Evolutionary conservation across 805 yeast species (phyloP).

Genomic region (Candida ulmi): DNA sequence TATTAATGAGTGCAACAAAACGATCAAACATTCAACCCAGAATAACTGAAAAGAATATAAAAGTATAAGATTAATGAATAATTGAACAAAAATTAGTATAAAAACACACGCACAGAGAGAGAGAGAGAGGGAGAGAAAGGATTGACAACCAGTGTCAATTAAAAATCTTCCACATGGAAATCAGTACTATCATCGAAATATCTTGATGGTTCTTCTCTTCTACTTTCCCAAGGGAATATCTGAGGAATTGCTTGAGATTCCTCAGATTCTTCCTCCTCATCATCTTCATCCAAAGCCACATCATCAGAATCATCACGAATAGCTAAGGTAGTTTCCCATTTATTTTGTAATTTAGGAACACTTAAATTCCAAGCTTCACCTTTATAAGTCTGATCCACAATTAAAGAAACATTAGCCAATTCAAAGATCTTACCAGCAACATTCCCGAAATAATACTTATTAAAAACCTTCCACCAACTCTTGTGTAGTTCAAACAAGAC

Average conservation of each 20-base stretch:
- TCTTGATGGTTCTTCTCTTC: conserved; percentile 11
- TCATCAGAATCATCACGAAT: neutral
- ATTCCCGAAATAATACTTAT: conserved; percentile 13
- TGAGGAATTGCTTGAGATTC: conserved; percentile 2
- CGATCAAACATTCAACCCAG: too few relatives aligned
- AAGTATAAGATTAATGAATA: too few relatives aligned
- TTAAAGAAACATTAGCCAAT: conserved; percentile 2
- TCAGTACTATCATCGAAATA: conserved; percentile 12
- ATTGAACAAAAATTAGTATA: too few relatives aligned
- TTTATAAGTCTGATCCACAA: conserved; percentile 5
- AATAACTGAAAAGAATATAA: too few relatives aligned
- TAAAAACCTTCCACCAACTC: conserved; percentile 19
- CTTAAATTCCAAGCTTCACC: conserved; percentile 12
- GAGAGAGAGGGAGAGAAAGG: too few relatives aligned
- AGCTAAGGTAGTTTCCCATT: conserved; percentile 10
- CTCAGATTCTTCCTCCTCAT: neutral
- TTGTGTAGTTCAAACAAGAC: conserved; percentile 5
- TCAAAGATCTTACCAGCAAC: conserved; percentile 10
- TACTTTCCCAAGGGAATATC: conserved; percentile 24
- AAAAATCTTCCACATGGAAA: conserved; percentile 8
- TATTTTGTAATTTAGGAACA: conserved; percentile 7
- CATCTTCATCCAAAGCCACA: conserved; percentile 1
- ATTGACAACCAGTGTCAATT: too few relatives aligned
- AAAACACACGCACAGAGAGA: too few relatives aligned
- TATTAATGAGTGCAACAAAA: too few relatives aligned